Evolutionary conservation across 1,284 basidiomycete genomes (phyloP).

Genomic region (Singerocomus inundabilis): DNA sequence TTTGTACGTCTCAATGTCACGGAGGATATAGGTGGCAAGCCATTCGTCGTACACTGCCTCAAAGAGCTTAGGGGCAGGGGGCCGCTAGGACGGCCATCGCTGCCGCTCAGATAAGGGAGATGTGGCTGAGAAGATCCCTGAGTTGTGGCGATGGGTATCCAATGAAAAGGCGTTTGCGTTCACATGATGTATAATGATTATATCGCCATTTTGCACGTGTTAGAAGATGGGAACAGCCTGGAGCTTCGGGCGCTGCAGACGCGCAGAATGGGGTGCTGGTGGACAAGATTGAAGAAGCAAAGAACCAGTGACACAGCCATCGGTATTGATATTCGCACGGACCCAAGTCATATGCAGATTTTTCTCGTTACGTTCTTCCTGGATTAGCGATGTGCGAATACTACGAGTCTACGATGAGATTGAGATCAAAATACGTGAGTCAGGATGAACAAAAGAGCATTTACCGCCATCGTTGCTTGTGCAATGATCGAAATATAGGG

Average conservation of each 20-base stretch:
- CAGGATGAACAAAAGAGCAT: slow-evolving; percentile 85
- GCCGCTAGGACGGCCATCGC: no score
- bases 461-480: no score
- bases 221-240: neutral
- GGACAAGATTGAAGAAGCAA: neutral
- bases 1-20: neutral
- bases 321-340: no score
- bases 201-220: neutral
- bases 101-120: neutral
- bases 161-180: neutral
- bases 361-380: neutral
- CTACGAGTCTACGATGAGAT: slow-evolving; percentile 92
- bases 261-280: neutral
- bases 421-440: slow-evolving; percentile 95
- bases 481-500: no score
- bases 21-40: neutral
- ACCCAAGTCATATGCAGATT: no score
- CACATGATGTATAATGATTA: neutral
- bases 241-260: neutral
- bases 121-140: neutral
- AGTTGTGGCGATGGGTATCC: no score
- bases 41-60: neutral
- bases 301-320: neutral
- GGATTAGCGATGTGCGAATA: slow-evolving; percentile 69
- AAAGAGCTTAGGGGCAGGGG: no score